phyloP scores from a whole-genome alignment of 495 filamentous ascomycete species.

The Penicillium dipodomyicola region DNA sequence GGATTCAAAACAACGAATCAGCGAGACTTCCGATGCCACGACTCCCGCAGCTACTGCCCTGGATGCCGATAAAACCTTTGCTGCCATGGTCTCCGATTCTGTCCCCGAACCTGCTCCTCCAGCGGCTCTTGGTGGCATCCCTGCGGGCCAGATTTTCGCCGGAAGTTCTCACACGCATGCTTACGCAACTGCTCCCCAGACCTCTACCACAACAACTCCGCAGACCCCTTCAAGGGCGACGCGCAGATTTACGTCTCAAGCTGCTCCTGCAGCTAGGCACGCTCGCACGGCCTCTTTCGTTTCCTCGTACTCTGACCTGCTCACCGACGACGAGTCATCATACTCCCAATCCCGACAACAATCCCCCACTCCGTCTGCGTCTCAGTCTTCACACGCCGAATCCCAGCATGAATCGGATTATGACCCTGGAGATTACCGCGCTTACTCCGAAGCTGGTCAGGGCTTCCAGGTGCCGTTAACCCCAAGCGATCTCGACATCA shows the following conservation, averaged over 20 bases:
- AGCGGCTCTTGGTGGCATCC: not conserved
- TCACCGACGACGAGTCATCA: constrained; percentile 4
- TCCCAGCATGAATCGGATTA: constrained; percentile 28
- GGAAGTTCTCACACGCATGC: not conserved
- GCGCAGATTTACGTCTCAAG: not conserved
- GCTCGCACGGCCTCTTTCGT: constrained; percentile 2
- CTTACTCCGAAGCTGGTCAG: constrained; percentile 66
- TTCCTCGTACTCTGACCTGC: constrained; percentile 3
- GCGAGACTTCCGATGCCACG: not conserved
- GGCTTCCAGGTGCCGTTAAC: constrained; percentile 39
- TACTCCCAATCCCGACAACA: not conserved
- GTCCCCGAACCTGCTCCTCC: not conserved
- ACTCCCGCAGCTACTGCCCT: too few relatives aligned
- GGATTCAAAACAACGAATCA: not conserved
- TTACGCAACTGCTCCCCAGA: not conserved
- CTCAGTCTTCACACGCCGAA: not conserved
- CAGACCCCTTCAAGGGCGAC: not conserved
- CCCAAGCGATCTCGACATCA: constrained; percentile 40
- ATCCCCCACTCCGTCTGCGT: not conserved
- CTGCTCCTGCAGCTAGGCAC: not conserved
- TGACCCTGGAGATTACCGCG: constrained; percentile 49
- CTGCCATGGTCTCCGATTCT: not conserved
- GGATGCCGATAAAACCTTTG: not conserved
- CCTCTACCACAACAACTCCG: not conserved
- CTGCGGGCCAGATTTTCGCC: not conserved